These are phyloP conservation scores for Sarcodon sp. DNA, from an alignment of 768 basidiomycete genomes.

Conservation along the genomic window DNA sequence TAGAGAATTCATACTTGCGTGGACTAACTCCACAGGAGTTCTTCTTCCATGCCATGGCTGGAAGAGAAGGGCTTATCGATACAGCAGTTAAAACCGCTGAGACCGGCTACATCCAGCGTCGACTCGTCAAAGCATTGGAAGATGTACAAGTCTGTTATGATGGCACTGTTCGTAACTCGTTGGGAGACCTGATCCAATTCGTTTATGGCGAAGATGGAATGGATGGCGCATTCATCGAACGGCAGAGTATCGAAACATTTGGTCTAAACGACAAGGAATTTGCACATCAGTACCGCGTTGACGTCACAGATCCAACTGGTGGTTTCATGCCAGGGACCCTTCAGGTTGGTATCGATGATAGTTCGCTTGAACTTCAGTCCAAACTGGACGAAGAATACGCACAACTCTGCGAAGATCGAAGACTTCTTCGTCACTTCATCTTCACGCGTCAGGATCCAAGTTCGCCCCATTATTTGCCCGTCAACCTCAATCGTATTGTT, in stretches of 20 bases:
- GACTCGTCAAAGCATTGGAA: slow-evolving; percentile 94
- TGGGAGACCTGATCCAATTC: slow-evolving; percentile 93
- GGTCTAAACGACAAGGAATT: slow-evolving; percentile 72
- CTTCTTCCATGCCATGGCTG: slow-evolving; percentile 99
- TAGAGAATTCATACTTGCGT: slow-evolving; percentile 96
- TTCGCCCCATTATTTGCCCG: slow-evolving; percentile 78
- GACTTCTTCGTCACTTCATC: slow-evolving; percentile 65
- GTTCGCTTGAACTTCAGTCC: slow-evolving; percentile 69
- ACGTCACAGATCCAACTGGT: slow-evolving; percentile 72
- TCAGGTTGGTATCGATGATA: slow-evolving; percentile 81
- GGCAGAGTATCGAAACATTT: slow-evolving; percentile 86
- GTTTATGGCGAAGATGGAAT: slow-evolving; percentile 98
- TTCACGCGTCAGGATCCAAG: slow-evolving; percentile 68
- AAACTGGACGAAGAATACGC: slow-evolving; percentile 72
- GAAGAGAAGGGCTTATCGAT: slow-evolving; percentile 97
- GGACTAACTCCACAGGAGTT: slow-evolving; percentile 96
- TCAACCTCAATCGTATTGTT: slow-evolving; percentile 90
- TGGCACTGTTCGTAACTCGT: slow-evolving; percentile 93
- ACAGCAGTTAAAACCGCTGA: slow-evolving; percentile 99
- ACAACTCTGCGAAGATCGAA: slow-evolving; percentile 63
- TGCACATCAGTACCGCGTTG: slow-evolving; percentile 89
- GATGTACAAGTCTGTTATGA: slow-evolving; percentile 98
- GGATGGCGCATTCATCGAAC: slow-evolving; percentile 97
- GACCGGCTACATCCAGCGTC: slow-evolving; percentile 97
- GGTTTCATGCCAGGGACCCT: slow-evolving; percentile 73